Percentiles rank a stretch among this genome's conserved stretches.
Evolutionary conservation across 768 basidiomycete genomes (phyloP).

Genomic region (Leccinum truebloodii): DNA sequence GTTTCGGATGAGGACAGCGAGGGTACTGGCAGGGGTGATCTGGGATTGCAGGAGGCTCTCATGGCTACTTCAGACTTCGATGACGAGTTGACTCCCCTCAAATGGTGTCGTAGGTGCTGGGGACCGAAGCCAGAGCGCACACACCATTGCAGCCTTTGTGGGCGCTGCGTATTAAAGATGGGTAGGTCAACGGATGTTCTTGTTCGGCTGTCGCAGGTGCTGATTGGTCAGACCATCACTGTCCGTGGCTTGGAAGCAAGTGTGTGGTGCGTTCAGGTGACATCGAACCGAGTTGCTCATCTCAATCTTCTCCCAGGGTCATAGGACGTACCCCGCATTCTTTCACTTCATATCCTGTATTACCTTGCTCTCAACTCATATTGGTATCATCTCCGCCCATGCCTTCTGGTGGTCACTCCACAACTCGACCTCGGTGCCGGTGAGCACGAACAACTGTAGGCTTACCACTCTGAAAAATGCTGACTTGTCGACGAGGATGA

Average conservation of each 20-base stretch:
- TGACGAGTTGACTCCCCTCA: constrained; percentile 55
- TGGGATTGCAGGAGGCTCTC: constrained; percentile 62
- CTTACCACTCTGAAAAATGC: background rate
- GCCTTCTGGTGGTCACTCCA: constrained; percentile 67
- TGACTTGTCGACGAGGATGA: constrained; percentile 47
- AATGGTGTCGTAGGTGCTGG: constrained; percentile 81
- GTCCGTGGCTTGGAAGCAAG: constrained; percentile 76
- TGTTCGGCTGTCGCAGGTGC: background rate
- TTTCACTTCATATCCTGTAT: constrained; percentile 72
- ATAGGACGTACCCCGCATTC: constrained; percentile 83
- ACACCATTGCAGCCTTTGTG: constrained; percentile 77
- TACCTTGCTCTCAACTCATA: constrained; percentile 62
- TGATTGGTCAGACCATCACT: constrained; percentile 71
- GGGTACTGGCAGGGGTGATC: constrained; percentile 38
- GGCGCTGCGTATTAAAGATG: constrained; percentile 83
- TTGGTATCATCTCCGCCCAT: constrained; percentile 50
- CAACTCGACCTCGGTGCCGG: constrained; percentile 56
- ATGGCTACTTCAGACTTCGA: constrained; percentile 51
- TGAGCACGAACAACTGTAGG: constrained; percentile 36
- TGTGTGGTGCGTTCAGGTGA: constrained; percentile 60
- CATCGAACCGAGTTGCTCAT: background rate
- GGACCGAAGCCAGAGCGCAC: constrained; percentile 76
- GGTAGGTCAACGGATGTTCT: constrained; percentile 45
- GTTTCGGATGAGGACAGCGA: constrained; percentile 29
- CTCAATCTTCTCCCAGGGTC: constrained; percentile 49